A percentile compares a stretch with the other conserved stretches of the same genome.
Conservation (phyloP, 306 rosid genomes). For the Purshia tridentata region DNA sequence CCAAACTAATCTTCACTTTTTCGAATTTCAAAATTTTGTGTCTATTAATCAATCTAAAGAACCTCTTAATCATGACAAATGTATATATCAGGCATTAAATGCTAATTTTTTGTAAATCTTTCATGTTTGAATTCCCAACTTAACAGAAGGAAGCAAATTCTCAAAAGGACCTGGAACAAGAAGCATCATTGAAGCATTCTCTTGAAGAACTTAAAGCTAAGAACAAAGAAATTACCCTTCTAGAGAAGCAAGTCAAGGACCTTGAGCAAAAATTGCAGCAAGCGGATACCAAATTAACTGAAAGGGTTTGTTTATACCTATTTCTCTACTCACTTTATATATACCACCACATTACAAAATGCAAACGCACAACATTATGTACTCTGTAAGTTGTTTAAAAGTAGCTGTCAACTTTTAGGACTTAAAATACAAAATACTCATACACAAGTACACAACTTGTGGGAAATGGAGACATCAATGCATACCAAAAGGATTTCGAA, state of each 20-base stretch:
- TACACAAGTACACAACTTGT: too few species aligned
- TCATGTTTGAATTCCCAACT: constrained; percentile 20
- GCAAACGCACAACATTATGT: background rate
- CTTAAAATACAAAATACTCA: background rate
- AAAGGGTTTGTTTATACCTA: constrained; percentile 45
- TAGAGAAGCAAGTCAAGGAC: constrained; percentile 64
- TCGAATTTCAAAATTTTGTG: too few species aligned
- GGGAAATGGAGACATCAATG: background rate
- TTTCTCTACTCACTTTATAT: background rate
- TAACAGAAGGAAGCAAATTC: constrained; percentile 65
- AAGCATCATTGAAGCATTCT: constrained; percentile 56
- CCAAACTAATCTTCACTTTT: background rate
- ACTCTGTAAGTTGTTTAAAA: background rate
- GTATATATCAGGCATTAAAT: too few species aligned
- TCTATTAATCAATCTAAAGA: too few species aligned
- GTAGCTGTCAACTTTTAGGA: background rate
- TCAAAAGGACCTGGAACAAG: constrained; percentile 54
- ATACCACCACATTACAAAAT: background rate
- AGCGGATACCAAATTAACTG: constrained; percentile 41
- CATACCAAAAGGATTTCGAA: background rate
- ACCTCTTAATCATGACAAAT: too few species aligned
- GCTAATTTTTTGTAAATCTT: constrained; percentile 10
- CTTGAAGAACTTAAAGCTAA: constrained; percentile 68
- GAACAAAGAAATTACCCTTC: constrained; percentile 52
- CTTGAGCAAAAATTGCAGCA: constrained; percentile 68